phyloP scores from a whole-genome alignment of 345 rosid species.

The Angophora floribunda region DNA sequence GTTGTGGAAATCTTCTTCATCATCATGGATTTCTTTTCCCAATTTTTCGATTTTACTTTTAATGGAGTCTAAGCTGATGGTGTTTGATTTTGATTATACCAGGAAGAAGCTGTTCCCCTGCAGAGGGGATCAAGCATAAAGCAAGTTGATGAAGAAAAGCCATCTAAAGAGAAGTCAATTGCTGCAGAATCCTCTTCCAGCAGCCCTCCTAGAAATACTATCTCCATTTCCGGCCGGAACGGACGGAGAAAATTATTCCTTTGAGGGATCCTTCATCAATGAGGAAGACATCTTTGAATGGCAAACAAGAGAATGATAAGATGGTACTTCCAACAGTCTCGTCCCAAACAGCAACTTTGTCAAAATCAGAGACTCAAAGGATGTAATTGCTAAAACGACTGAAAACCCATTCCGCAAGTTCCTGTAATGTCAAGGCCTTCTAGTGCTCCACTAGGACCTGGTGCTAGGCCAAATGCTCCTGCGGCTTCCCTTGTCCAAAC shows the following conservation, averaged over 20 bases:
- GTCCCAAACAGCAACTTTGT: slow-evolving; percentile 6
- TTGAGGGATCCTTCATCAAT: slow-evolving; percentile 14
- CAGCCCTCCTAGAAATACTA: slow-evolving; percentile 25
- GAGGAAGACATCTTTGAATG: slow-evolving; percentile 30
- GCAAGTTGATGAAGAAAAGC: slow-evolving; percentile 37
- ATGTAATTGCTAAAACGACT: slow-evolving; percentile 22
- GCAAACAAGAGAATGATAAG: slow-evolving; percentile 34
- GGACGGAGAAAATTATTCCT: slow-evolving; percentile 27
- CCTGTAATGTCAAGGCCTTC: slow-evolving; percentile 77
- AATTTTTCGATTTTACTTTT: background rate
- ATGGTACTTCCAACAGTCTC: slow-evolving; percentile 13
- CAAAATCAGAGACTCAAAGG: slow-evolving; percentile 40
- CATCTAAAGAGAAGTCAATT: slow-evolving; percentile 41
- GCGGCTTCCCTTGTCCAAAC: slow-evolving; percentile 48
- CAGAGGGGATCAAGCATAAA: slow-evolving; percentile 24
- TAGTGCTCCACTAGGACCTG: slow-evolving; percentile 79
- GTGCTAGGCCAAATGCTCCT: slow-evolving; percentile 38
- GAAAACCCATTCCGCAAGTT: slow-evolving; percentile 27
- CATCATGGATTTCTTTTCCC: background rate
- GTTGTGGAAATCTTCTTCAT: background rate
- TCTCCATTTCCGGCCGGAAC: slow-evolving; percentile 29
- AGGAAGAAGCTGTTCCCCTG: slow-evolving; percentile 17
- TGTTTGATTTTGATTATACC: background rate
- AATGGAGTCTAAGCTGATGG: background rate
- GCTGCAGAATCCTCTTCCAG: slow-evolving; percentile 43